Base-by-base conservation (phyloP, 257 asterid genomes). In the Buddleja alternifolia region DNA sequence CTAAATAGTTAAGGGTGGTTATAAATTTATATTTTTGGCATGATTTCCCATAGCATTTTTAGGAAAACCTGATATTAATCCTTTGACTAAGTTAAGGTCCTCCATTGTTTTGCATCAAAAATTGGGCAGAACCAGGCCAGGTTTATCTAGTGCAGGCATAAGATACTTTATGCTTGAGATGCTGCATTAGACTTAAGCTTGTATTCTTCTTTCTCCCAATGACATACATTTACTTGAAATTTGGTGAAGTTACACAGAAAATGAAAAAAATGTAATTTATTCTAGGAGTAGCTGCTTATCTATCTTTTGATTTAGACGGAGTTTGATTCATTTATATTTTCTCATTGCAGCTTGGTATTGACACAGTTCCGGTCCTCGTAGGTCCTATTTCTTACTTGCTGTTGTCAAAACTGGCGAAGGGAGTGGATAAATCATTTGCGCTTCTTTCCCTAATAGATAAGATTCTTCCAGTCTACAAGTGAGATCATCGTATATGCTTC, bases 351-450 rank as follows among this genome's bases (percentile, higher is more conserved):
- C 87, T 85, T 5, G 92, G 95, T 32, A 66, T 90, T 12, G 90
- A 85, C 51, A 88, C 92, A 25, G 81, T 88, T 52, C 97, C 97
- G 67, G 92, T 88, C 52, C 91, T 90, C 52, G 60, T 88, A 65
- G 97, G 97, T 54, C 97, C 92, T 15, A 90, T 90, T 73, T 79
- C 93, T 29, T 90, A 84, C 80, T 81, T 90, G 77, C 69, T 86
- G 72, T 78, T 85, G 48, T 87, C 97, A 34, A 90, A 90, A 76
- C 90, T 83, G 62, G 90, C 91, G 0, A 90, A 90, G 77, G 95
- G 95, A 41, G 93, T 87, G 36, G 84, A 81, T 41, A 88, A 85
- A 71, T 70, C 86, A 0, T 90, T 87, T 75, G 63, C 83, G 62
- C 81, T 77, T 76, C 80, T 87, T 67, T 84, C 90, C 71, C 88